These are phyloP conservation scores for Alternaria consortialis DNA, from an alignment of 2,329 filamentous ascomycete species.

Conservation along the genomic window DNA sequence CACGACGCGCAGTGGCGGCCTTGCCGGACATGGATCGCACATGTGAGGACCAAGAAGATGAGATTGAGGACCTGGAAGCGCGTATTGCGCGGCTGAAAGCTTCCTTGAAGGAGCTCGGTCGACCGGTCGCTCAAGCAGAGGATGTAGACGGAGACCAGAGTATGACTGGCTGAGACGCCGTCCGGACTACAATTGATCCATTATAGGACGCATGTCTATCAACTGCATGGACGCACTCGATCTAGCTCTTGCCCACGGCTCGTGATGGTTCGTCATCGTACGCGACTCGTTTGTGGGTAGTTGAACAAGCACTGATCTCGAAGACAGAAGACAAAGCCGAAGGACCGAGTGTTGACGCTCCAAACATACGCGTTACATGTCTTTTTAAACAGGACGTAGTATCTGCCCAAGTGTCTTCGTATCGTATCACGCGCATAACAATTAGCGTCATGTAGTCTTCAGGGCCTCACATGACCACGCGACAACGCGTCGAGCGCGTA, in stretches of 20 bases:
- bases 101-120: constrained; percentile 44
- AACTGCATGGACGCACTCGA: constrained; percentile 46
- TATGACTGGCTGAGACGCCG: constrained; percentile 48
- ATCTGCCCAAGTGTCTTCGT: not conserved
- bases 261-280: constrained; percentile 15
- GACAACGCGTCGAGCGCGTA: not conserved
- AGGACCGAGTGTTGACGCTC: not conserved
- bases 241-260: constrained; percentile 29
- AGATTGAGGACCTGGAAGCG: constrained; percentile 72
- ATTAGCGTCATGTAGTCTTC: not conserved
- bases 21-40: constrained; percentile 75
- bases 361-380: not conserved
- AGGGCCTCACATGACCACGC: constrained; percentile 7
- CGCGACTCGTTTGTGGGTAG: not conserved
- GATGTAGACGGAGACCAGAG: constrained; percentile 41
- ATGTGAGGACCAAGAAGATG: constrained; percentile 73
- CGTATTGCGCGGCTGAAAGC: constrained; percentile 68
- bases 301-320: constrained; percentile 5
- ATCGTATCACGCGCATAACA: not conserved
- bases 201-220: constrained; percentile 33
- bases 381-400: too few relatives aligned
- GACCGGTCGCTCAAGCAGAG: constrained; percentile 29
- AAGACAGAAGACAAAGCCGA: not conserved
- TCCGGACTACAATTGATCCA: constrained; percentile 40
- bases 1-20: constrained; percentile 70